Evolutionary conservation across 2,329 filamentous ascomycete species (phyloP), one percentile per base, ranked within the genome.

Genomic region (Pestalotiopsis sp.): DNA sequence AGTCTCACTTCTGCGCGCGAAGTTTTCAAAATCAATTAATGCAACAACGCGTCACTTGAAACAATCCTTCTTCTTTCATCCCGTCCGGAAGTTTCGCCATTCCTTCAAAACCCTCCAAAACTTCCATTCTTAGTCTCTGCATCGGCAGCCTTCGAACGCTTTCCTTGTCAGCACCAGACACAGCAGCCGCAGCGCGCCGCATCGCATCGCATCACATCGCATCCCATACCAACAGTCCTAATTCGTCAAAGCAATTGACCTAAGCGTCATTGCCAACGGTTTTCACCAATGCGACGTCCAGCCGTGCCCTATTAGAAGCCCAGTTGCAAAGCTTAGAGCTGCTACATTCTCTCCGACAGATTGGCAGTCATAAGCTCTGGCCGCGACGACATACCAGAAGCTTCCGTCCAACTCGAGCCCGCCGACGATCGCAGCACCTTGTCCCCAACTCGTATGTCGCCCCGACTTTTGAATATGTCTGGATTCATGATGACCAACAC

Each of bases 401-500:
- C 23, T 36, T 59, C 25, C 23, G 23, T 27, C 13, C 11, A 27
- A 11, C 25, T 12, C 27, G 57, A 59, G 11, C 9, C 27, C 27
- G 23, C 57, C 57, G 27, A 59, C 57, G 57, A 36, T 20, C 57
- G 14, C 57, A 31, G 12, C 14, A n/a, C 31, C n/a, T 36, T 12
- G 31, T 36, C 45, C 23, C 25, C 20, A 38, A 58, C 14, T 45
- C 63, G 63, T 65, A 65, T 65, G 63, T 58, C 49, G 27, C 39
- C 31, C 13, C 49, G 27, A 38, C 41, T 27, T 57, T 36, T n/a
- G 14, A 25, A 65, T 70, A 66, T 68, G 45, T 63, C 57, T 71
- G 52, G 64, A 64, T 65, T 67, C 67, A 64, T 69, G 72, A 76
- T 76, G 75, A 75, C 68, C 70, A 74, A 72, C 69, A 55, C 61